phyloP scores from a whole-genome alignment of 495 filamentous ascomycete species.

The Hapsidospora chrysogenum region DNA sequence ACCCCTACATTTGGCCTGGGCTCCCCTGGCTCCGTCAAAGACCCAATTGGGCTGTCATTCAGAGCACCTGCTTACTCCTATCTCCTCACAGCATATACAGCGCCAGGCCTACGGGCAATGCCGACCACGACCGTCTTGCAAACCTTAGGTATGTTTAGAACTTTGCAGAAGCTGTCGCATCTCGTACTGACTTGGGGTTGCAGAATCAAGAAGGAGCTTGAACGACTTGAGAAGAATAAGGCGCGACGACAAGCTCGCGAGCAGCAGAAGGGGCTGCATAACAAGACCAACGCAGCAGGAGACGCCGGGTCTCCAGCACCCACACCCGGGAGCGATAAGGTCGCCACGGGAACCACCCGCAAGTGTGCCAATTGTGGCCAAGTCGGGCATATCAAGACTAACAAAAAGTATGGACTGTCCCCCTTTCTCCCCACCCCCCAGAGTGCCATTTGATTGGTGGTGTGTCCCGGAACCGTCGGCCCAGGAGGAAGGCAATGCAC shows the following conservation, averaged over 20 bases:
- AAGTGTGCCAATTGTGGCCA: conserved; percentile 96
- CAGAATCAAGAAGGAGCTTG: conserved; percentile 60
- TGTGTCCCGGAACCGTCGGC: neutral
- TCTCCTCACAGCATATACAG: conserved; percentile 24
- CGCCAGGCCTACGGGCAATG: conserved; percentile 52
- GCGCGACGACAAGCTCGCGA: conserved; percentile 84
- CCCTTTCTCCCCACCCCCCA: conserved; percentile 1
- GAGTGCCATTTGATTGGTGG: conserved; percentile 3
- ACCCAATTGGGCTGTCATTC: neutral
- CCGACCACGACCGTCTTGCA: conserved; percentile 31
- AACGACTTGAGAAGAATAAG: conserved; percentile 73
- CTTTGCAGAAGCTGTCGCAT: too few species aligned
- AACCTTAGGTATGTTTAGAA: conserved; percentile 15
- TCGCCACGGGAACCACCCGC: conserved; percentile 50
- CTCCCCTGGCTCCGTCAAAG: neutral
- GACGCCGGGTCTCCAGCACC: conserved; percentile 34
- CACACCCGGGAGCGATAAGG: conserved; percentile 21
- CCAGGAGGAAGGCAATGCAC: neutral
- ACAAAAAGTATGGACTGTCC: conserved; percentile 59
- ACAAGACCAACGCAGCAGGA: conserved; percentile 16
- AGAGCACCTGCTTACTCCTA: conserved; percentile 8
- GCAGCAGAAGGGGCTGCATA: conserved; percentile 55
- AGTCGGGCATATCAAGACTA: conserved; percentile 97
- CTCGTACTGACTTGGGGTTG: too few species aligned
- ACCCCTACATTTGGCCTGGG: neutral